These are phyloP conservation scores for Boletus reticulatus DNA, from an alignment of 768 basidiomycete genomes.

Conservation along the genomic window DNA sequence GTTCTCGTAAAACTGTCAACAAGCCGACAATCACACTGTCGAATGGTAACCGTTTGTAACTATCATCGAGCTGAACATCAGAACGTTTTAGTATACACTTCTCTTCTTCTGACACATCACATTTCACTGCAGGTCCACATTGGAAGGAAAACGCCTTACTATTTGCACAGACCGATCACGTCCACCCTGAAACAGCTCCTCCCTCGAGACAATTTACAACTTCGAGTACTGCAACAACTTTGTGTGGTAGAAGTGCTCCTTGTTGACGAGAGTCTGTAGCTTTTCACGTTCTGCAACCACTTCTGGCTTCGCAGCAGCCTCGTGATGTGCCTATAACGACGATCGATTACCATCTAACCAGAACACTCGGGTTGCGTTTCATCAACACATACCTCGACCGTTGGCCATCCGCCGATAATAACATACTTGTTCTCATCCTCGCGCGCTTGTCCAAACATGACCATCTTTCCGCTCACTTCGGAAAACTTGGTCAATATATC, in stretches of 20 bases:
- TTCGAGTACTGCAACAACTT: constrained; percentile 5
- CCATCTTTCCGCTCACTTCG: constrained; percentile 1
- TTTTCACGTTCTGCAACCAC: not conserved
- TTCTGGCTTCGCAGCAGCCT: constrained; percentile 8
- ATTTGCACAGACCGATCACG: too few species aligned
- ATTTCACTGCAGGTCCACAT: too few species aligned
- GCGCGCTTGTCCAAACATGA: constrained; percentile 21
- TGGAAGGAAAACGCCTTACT: too few species aligned
- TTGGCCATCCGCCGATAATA: constrained; percentile 20
- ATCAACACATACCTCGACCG: constrained; percentile 23
- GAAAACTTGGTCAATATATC: constrained; percentile 11
- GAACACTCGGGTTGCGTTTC: not conserved
- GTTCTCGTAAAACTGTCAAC: too few species aligned
- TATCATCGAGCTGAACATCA: too few species aligned
- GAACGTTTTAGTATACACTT: too few species aligned
- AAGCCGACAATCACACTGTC: too few species aligned
- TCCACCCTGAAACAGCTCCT: not conserved
- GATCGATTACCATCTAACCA: not conserved
- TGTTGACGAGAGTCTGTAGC: constrained; percentile 13
- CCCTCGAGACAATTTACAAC: not conserved
- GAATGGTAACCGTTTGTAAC: too few species aligned
- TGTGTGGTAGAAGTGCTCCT: constrained; percentile 14
- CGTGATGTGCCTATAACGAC: constrained; percentile 14
- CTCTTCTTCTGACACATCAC: too few species aligned
- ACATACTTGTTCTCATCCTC: constrained; percentile 22